phyloP scores from a whole-genome alignment of 495 filamentous ascomycete species.

The Durotheca rogersii region DNA sequence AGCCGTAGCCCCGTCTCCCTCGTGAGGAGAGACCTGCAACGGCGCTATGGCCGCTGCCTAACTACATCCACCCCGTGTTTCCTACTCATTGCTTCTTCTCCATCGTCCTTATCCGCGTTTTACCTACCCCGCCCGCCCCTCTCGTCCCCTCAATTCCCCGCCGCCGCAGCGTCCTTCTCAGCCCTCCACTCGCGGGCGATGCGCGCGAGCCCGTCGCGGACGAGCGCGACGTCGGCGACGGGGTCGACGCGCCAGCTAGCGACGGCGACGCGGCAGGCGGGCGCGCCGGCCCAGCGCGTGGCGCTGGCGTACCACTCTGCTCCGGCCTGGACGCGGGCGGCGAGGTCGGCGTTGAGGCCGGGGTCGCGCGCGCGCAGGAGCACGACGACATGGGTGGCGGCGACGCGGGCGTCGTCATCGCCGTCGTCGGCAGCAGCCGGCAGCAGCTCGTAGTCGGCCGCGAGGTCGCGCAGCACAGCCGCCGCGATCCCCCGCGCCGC shows the following conservation, averaged over 20 bases:
- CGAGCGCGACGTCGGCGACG: constrained; percentile 54
- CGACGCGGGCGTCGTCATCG: constrained; percentile 28
- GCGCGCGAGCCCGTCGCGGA: constrained; percentile 36
- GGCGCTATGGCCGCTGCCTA: too few species aligned
- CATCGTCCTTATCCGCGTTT: background rate
- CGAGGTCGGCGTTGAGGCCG: constrained; percentile 62
- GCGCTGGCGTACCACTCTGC: constrained; percentile 80
- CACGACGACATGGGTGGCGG: constrained; percentile 69
- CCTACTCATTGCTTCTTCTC: too few species aligned
- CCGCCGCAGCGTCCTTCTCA: background rate
- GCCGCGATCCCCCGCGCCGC: constrained; percentile 67
- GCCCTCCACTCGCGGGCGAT: constrained; percentile 25
- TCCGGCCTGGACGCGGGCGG: constrained; percentile 69
- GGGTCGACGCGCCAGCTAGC: constrained; percentile 75
- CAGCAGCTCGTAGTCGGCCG: constrained; percentile 63
- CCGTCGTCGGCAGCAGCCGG: constrained; percentile 44
- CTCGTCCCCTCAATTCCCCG: background rate
- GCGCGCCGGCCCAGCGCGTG: constrained; percentile 69
- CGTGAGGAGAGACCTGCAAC: too few species aligned
- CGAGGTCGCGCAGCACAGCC: constrained; percentile 55
- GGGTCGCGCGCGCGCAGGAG: constrained; percentile 76
- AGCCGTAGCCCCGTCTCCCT: too few species aligned
- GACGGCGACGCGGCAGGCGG: constrained; percentile 78
- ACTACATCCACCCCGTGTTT: too few species aligned
- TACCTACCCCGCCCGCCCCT: background rate